These are phyloP conservation scores for Xylaria nigripes DNA, from an alignment of 495 filamentous ascomycete species.

Conservation along the genomic window DNA sequence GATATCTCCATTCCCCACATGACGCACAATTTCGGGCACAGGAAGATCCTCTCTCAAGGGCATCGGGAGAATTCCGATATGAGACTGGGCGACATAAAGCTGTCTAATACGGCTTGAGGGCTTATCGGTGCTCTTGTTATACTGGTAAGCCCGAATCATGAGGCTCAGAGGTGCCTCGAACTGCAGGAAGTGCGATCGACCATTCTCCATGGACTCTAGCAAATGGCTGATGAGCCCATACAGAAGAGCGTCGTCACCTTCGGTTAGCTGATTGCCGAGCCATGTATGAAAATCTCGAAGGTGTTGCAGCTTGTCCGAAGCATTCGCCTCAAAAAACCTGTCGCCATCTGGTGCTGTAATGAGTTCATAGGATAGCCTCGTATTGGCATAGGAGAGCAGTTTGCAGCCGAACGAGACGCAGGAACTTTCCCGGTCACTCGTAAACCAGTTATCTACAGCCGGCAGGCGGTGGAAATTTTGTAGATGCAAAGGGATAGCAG, in stretches of 20 bases:
- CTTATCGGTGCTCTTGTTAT: constrained; percentile 17
- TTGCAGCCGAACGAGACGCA: not conserved
- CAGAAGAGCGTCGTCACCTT: not conserved
- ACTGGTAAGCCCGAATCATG: constrained; percentile 27
- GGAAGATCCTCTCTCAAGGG: constrained; percentile 58
- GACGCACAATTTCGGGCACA: constrained; percentile 52
- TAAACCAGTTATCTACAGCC: constrained; percentile 5
- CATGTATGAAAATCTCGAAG: not conserved
- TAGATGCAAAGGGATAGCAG: constrained; percentile 1
- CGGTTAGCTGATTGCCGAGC: not conserved
- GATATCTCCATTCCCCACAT: constrained; percentile 61
- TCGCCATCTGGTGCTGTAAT: not conserved
- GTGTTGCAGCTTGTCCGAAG: not conserved
- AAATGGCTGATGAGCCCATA: not conserved
- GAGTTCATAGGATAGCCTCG: not conserved
- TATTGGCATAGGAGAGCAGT: not conserved
- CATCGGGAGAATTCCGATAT: constrained; percentile 56
- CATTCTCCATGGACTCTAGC: not conserved
- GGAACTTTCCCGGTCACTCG: not conserved
- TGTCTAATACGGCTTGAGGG: constrained; percentile 20
- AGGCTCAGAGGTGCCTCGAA: constrained; percentile 33
- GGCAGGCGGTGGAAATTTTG: constrained; percentile 2
- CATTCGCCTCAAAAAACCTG: not conserved
- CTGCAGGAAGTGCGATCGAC: constrained; percentile 19
- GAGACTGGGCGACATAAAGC: constrained; percentile 80